phyloP scores from a whole-genome alignment of 2,329 filamentous ascomycete genomes.

The Aspergillus novofumigatus region DNA sequence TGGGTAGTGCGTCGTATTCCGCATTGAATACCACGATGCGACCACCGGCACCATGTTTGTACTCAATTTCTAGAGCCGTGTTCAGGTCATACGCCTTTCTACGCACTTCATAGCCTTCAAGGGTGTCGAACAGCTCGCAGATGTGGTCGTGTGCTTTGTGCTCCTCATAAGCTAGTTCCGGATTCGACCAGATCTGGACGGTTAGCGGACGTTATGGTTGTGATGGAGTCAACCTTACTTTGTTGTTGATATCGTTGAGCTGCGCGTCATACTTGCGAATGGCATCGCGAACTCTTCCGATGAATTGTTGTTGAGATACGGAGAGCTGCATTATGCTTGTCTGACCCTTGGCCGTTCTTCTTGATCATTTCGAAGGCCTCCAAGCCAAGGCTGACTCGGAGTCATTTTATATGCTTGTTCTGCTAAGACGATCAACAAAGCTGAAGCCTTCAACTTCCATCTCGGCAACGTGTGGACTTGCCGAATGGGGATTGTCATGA shows the following conservation, averaged over 20 bases:
- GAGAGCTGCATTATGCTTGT: slow-evolving; percentile 19
- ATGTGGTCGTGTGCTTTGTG: slow-evolving; percentile 49
- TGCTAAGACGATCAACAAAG: not conserved
- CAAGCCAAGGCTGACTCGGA: no score
- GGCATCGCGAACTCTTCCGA: slow-evolving; percentile 20
- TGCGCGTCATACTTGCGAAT: slow-evolving; percentile 19
- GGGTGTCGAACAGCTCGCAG: slow-evolving; percentile 33
- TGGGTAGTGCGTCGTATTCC: slow-evolving; percentile 38
- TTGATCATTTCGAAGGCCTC: no score
- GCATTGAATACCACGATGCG: slow-evolving; percentile 30
- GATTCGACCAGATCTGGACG: slow-evolving; percentile 40
- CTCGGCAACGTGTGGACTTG: not conserved
- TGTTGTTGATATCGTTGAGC: slow-evolving; percentile 21
- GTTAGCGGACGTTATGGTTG: not conserved
- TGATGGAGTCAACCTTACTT: slow-evolving; percentile 9
- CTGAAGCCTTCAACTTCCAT: not conserved
- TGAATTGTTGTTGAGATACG: slow-evolving; percentile 19
- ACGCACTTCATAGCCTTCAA: slow-evolving; percentile 42
- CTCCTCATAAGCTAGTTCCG: slow-evolving; percentile 50
- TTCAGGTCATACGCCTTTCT: slow-evolving; percentile 46
- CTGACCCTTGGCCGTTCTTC: no score
- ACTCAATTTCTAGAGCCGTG: slow-evolving; percentile 48
- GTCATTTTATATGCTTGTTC: no score
- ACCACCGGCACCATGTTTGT: slow-evolving; percentile 20
- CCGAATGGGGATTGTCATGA: slow-evolving; percentile 2